Evolutionary conservation across 371 early-diverging fungal genomes (phyloP).

Genomic region (Massospora cicadina): DNA sequence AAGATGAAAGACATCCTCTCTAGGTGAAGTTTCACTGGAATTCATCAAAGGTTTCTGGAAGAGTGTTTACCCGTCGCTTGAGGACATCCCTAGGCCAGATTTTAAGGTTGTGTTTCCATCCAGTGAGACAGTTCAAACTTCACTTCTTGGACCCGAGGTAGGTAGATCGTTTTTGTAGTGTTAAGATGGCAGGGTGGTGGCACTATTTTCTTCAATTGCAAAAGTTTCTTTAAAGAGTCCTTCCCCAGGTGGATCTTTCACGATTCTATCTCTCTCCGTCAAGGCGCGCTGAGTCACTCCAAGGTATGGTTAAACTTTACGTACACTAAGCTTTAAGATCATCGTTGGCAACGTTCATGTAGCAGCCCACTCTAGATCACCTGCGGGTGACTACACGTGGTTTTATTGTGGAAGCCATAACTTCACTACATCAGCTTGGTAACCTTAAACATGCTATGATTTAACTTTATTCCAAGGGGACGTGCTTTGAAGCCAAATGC

Average conservation of each 20-base stretch:
- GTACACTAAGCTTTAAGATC: not conserved
- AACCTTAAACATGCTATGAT: not conserved
- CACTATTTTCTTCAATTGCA: not conserved
- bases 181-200: not conserved
- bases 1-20: not conserved
- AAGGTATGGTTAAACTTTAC: not conserved
- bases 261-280: not conserved
- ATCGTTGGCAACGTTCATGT: not conserved
- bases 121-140: not conserved
- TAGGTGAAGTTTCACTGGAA: not conserved
- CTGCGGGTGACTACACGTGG: not conserved
- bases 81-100: not conserved
- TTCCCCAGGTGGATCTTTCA: not conserved
- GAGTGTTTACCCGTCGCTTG: not conserved
- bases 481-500: not conserved
- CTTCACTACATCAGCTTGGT: not conserved
- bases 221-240: not conserved
- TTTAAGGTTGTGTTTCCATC: not conserved
- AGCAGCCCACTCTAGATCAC: not conserved
- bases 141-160: not conserved
- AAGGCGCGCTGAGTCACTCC: not conserved
- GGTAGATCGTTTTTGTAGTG: not conserved
- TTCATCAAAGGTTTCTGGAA: not conserved
- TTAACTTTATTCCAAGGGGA: not conserved
- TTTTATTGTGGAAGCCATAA: constrained; percentile 4